Evolutionary conservation across 2,329 filamentous ascomycete species (phyloP).

Genomic region (Eurotiales sp.): DNA sequence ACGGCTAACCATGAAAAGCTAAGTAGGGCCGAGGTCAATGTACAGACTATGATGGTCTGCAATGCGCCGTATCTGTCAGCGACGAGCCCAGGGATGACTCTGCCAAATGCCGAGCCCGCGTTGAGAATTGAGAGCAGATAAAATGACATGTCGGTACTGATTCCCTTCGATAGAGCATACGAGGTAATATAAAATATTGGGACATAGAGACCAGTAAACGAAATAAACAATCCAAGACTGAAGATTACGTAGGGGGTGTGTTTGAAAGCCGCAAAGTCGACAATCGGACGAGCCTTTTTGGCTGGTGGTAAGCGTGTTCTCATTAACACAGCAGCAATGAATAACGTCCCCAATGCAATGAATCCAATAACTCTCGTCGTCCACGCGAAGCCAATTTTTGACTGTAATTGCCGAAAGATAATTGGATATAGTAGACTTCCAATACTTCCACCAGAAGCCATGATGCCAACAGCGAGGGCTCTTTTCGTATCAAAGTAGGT

Average conservation of each 20-base stretch:
- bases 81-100: not conserved
- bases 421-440: conserved; percentile 46
- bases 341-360: not conserved
- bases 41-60: no score
- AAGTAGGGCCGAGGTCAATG: no score
- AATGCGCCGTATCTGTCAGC: no score
- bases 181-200: not conserved
- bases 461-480: conserved; percentile 3
- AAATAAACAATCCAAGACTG: not conserved
- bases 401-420: conserved; percentile 42
- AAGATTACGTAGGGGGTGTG: conserved; percentile 3
- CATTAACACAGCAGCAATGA: not conserved
- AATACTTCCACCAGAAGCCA: conserved; percentile 32
- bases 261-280: conserved; percentile 1
- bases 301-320: not conserved
- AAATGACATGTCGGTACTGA: not conserved
- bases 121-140: not conserved
- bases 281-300: not conserved
- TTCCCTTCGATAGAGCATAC: not conserved
- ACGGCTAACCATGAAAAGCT: no score
- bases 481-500: not conserved
- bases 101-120: not conserved
- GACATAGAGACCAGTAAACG: not conserved
- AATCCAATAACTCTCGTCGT: conserved; percentile 5
- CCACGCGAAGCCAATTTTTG: conserved; percentile 23